These are phyloP conservation scores for Nakazawaea peltata DNA, from an alignment of 805 yeast genomes.

Conservation along the genomic window DNA sequence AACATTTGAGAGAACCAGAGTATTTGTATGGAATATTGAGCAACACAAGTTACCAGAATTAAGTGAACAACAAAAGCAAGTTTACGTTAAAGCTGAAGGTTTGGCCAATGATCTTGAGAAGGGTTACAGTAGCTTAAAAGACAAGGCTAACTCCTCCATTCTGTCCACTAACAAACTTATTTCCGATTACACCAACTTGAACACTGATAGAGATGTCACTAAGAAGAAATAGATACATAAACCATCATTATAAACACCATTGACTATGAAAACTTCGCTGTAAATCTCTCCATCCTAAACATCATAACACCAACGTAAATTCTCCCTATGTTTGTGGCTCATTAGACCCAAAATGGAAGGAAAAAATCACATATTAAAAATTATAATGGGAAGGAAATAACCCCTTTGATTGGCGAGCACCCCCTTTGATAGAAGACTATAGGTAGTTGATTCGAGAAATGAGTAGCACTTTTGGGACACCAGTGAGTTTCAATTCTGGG, in stretches of 20 bases:
- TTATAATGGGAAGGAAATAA: too few relatives aligned
- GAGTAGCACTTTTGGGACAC: too few relatives aligned
- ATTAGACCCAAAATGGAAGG: too few relatives aligned
- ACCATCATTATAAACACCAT: not conserved
- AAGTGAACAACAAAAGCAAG: constrained; percentile 51
- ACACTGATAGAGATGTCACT: constrained; percentile 36
- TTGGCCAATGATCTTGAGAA: constrained; percentile 36
- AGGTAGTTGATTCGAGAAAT: too few relatives aligned
- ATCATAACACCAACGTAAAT: too few relatives aligned
- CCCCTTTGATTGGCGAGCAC: too few relatives aligned
- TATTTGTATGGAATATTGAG: constrained; percentile 54
- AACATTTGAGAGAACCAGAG: constrained; percentile 56
- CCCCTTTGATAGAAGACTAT: too few relatives aligned
- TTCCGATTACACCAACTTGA: constrained; percentile 58
- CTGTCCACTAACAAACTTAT: constrained; percentile 33
- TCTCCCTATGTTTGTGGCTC: not conserved
- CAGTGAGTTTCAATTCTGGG: too few relatives aligned
- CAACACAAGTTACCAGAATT: constrained; percentile 51
- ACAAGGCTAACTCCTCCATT: constrained; percentile 18
- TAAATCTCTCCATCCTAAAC: not conserved
- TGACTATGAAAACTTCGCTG: not conserved
- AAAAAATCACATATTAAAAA: too few relatives aligned
- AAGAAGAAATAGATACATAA: constrained; percentile 32
- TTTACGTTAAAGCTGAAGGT: constrained; percentile 36
- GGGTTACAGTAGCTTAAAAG: constrained; percentile 28